A percentile compares a stretch with the other conserved stretches of the same genome.
Conservation (phyloP, 75 land plant genomes). For the Picea sitchensis region DNA sequence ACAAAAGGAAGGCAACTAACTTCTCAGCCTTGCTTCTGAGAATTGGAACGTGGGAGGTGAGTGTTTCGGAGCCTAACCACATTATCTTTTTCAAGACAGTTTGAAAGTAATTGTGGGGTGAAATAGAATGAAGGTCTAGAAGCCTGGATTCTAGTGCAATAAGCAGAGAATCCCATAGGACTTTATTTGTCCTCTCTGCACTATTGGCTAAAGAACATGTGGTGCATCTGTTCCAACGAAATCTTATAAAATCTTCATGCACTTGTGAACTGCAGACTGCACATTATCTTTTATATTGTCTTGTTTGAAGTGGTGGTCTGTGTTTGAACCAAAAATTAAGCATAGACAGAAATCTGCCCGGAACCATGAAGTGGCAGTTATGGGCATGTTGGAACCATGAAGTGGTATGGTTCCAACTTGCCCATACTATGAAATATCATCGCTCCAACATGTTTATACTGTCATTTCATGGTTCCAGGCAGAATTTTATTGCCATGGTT, state of each 20-base stretch:
- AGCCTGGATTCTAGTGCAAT: not conserved
- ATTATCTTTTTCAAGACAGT: not conserved
- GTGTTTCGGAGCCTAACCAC: not conserved
- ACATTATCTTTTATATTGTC: not conserved
- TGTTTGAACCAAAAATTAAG: not conserved
- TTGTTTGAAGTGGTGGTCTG: not conserved
- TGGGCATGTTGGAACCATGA: no score
- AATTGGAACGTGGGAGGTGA: constrained; percentile 88
- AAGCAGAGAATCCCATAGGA: not conserved
- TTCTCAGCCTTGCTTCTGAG: constrained; percentile 50
- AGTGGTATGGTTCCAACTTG: no score
- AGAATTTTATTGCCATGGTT: not conserved
- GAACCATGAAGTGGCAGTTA: not conserved
- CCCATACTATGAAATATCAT: no score
- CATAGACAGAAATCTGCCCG: not conserved
- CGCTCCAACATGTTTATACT: no score
- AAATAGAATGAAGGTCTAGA: no score
- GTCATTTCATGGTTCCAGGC: no score
- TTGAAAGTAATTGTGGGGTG: no score
- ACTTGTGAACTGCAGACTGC: not conserved
- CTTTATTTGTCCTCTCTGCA: not conserved
- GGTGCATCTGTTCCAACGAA: not conserved
- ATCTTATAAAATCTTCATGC: not conserved
- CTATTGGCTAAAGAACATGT: not conserved
- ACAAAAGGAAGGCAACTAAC: constrained; percentile 79